Percentiles rank a stretch among this genome's conserved stretches.
These are phyloP conservation scores for Phoma sp. DNA, from an alignment of 2,329 filamentous ascomycete species.

Conservation along the genomic window DNA sequence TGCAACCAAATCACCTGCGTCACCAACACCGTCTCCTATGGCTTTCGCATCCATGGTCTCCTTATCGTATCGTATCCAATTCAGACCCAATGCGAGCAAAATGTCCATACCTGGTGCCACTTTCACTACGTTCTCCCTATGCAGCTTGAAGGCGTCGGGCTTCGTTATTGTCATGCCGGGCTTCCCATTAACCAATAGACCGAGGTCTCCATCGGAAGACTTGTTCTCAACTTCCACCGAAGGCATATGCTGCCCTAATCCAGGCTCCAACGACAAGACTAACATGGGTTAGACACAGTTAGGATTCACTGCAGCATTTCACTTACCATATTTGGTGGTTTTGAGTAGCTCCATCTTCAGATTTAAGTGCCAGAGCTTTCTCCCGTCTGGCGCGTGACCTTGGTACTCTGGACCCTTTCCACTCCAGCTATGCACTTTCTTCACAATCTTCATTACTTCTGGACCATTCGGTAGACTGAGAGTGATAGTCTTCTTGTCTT, in stretches of 20 bases:
- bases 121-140: conserved; percentile 14
- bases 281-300: not conserved
- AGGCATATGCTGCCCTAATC: not conserved
- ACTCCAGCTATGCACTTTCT: conserved; percentile 17
- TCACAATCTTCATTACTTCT: conserved; percentile 26
- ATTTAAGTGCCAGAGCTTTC: conserved; percentile 21
- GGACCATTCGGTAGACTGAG: conserved; percentile 22
- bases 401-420: conserved; percentile 21
- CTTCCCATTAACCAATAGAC: conserved; percentile 22
- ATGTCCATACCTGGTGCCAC: conserved; percentile 33
- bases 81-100: conserved; percentile 27
- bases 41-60: conserved; percentile 21
- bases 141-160: not conserved
- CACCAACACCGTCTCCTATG: not conserved
- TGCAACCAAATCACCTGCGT: not conserved
- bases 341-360: conserved; percentile 14
- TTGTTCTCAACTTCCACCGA: conserved; percentile 21
- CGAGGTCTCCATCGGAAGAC: conserved; percentile 23
- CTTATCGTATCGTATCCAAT: conserved; percentile 24
- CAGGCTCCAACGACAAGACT: not conserved
- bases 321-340: conserved; percentile 27
- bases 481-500: conserved; percentile 15
- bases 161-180: conserved; percentile 20
- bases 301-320: not conserved
- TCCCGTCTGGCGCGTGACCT: conserved; percentile 21